Conservation (phyloP, 768 basidiomycete genomes). For the Mycena haematopus region DNA sequence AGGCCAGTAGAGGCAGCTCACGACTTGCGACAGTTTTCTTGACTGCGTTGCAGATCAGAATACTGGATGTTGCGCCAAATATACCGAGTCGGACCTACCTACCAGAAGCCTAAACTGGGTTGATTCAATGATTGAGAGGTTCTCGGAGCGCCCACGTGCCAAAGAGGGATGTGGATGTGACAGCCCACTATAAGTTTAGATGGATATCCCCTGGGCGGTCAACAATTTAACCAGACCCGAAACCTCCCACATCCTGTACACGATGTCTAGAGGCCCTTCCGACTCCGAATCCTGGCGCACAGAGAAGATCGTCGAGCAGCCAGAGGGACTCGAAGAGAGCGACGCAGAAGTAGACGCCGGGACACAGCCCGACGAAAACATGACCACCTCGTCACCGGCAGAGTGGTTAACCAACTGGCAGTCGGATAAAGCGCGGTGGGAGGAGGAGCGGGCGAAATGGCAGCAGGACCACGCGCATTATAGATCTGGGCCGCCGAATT, state of each 20-base stretch:
- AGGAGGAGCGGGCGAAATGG: conserved; percentile 16
- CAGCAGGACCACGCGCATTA: conserved; percentile 4
- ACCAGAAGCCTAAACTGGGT: too few species aligned
- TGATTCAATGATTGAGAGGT: too few species aligned
- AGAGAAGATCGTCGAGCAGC: not conserved
- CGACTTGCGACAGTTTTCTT: too few species aligned
- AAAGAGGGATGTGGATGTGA: not conserved
- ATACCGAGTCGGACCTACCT: too few species aligned
- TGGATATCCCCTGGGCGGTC: not conserved
- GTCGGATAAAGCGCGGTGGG: conserved; percentile 19
- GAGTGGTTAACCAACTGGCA: conserved; percentile 26
- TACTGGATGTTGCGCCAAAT: too few species aligned
- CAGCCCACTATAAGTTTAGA: not conserved
- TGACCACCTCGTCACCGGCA: conserved; percentile 9
- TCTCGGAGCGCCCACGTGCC: not conserved
- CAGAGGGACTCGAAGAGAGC: not conserved
- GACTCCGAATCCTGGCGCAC: conserved; percentile 3
- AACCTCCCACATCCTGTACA: not conserved
- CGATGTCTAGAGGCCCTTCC: conserved; percentile 5
- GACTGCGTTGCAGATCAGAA: too few species aligned
- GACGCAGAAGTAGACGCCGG: not conserved
- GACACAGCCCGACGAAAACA: conserved; percentile 16
- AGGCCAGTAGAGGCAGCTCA: too few species aligned
- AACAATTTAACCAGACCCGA: not conserved
- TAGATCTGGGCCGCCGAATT: not conserved